phyloP scores from a whole-genome alignment of 495 filamentous ascomycete genomes.

The Hypoxylon trugodes region DNA sequence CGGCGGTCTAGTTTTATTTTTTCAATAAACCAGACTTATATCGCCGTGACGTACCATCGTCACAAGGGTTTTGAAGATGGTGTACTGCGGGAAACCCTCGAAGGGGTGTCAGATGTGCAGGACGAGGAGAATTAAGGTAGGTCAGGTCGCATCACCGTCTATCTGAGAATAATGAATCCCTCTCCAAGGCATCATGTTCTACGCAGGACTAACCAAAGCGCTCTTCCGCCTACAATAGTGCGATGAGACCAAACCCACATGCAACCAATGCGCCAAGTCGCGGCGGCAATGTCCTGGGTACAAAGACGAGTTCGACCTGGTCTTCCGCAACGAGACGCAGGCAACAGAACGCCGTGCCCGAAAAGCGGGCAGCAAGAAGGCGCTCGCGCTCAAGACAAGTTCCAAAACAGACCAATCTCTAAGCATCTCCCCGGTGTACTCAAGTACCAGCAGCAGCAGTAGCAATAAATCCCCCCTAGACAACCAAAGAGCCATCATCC shows the following conservation, averaged over 20 bases:
- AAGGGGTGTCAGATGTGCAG: constrained; percentile 78
- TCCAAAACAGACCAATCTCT: no score
- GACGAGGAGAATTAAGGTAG: constrained; percentile 75
- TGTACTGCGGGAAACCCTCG: constrained; percentile 78
- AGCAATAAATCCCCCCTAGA: constrained; percentile 17
- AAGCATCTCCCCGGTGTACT: no score
- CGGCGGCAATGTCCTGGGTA: constrained; percentile 74
- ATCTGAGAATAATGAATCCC: background rate
- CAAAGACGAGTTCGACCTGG: constrained; percentile 71
- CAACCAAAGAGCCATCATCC: constrained; percentile 27
- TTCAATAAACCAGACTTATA: background rate
- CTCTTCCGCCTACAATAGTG: constrained; percentile 56
- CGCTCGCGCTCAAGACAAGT: constrained; percentile 27
- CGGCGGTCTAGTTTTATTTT: background rate
- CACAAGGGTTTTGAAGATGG: constrained; percentile 57
- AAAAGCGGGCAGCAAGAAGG: constrained; percentile 49
- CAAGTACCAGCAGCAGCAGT: no score
- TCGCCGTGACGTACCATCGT: background rate
- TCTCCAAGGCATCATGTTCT: background rate
- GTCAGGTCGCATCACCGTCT: no score
- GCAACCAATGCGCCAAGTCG: constrained; percentile 73
- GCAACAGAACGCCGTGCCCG: constrained; percentile 63
- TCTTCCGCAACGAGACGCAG: constrained; percentile 72
- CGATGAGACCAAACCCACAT: constrained; percentile 73
- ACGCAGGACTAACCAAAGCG: constrained; percentile 21